These are phyloP conservation scores for Saturnispora bothae DNA, from an alignment of 805 yeast genomes.

Conservation along the genomic window DNA sequence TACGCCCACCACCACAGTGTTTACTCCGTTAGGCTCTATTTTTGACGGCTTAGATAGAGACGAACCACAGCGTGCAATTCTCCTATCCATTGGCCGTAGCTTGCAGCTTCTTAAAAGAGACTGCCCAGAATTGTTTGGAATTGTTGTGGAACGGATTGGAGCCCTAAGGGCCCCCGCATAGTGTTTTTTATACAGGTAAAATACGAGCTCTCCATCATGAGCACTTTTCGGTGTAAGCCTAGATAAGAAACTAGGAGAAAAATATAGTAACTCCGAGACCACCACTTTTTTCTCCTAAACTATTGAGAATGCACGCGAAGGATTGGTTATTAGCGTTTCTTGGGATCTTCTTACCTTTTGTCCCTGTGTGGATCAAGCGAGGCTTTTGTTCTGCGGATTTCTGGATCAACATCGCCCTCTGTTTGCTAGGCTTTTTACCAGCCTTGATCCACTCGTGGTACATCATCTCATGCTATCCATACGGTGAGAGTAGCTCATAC, in stretches of 20 bases:
- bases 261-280: not conserved
- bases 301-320: slow-evolving; percentile 24
- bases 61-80: not conserved
- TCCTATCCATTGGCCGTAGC: slow-evolving; percentile 1
- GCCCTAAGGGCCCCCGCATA: not conserved
- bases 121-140: slow-evolving; percentile 1
- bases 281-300: not conserved
- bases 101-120: not conserved
- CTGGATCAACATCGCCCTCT: slow-evolving; percentile 54
- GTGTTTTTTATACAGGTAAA: too few species aligned
- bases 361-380: slow-evolving; percentile 60
- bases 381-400: slow-evolving; percentile 52
- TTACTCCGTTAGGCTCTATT: not conserved
- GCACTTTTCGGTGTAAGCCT: too few species aligned
- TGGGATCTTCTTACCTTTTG: slow-evolving; percentile 62
- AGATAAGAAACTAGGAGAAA: too few species aligned
- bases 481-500: slow-evolving; percentile 21
- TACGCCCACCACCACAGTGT: slow-evolving; percentile 3
- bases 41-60: not conserved
- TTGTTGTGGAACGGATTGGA: not conserved
- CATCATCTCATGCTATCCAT: slow-evolving; percentile 65
- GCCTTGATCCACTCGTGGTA: slow-evolving; percentile 73
- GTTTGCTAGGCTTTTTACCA: slow-evolving; percentile 64
- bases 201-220: too few species aligned
- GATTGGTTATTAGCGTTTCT: slow-evolving; percentile 54